Evolutionary conservation across 192 early-diverging fungal species (phyloP), one percentile per base, ranked within the genome.

Genomic region (Cladochytrium replicatum): DNA sequence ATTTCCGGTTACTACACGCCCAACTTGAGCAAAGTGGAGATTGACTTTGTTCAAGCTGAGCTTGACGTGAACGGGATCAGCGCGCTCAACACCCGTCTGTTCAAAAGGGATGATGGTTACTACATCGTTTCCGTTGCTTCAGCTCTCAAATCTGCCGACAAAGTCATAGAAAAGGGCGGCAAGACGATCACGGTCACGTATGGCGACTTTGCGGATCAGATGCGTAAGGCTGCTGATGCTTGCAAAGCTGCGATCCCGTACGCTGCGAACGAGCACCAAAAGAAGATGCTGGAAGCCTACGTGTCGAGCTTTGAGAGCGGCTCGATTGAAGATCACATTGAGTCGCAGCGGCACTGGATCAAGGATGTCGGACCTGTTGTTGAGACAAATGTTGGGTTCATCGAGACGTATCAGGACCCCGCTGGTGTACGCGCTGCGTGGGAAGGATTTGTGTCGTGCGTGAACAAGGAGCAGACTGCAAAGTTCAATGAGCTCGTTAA

Each of bases 391-490:
- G 63, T 81, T 47, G 77, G 77, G 5, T 80, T 75, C 48, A 71
- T 80, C 29, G 78, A 80, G 46, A 78, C 78, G 0, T 80, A 80
- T 61, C 51, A 60, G 26, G 78, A 80, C 52, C 78, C 78, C 30
- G 72, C 73, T 24, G 78, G 77, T 17, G 60, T 77, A 8, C 51
- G 78, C 15, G 78, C 76, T 34, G 78, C 75, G 58, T 80, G 78
- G 78, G 74, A 81, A 55, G 78, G 77, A 0, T 80, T 81, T 46
- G 74, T 80, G 19, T 71, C 77, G 11, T 44, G 53, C 5, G 69
- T 80, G 3, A 80, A 80, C 65, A 67, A 77, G 46, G 71, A 73
- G 45, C 64, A 67, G 62, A 80, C 71, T 2, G 34, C 54, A 8
- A 81, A 76, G 48, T 80, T 80, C 47, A 68, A 66, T 9, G 55